phyloP scores from a whole-genome alignment of 1,284 basidiomycete species.

The Entoloma clypeatum region DNA sequence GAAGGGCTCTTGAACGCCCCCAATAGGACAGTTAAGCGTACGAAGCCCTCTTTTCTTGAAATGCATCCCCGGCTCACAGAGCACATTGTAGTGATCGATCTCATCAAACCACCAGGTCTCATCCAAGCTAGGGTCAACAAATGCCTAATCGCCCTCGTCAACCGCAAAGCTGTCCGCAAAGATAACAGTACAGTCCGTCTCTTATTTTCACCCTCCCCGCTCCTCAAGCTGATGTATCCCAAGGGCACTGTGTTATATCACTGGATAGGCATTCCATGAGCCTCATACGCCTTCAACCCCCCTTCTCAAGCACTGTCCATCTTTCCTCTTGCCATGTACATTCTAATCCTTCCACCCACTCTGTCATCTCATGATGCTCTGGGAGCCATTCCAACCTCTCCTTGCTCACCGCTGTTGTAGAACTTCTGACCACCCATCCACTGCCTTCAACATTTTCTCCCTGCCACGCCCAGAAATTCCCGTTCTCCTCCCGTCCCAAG shows the following conservation, averaged over 20 bases:
- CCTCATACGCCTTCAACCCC: background rate
- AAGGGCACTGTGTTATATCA: conserved; percentile 41
- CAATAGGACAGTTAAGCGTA: conserved; percentile 54
- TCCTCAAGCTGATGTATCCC: background rate
- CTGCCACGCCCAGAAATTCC: conserved; percentile 22
- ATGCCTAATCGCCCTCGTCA: conserved; percentile 87
- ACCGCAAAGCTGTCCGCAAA: conserved; percentile 82
- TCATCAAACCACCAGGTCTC: conserved; percentile 78
- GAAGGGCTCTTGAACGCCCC: conserved; percentile 61
- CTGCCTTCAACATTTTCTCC: conserved; percentile 7
- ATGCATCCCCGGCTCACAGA: background rate
- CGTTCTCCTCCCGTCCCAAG: conserved; percentile 12
- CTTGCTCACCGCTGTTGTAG: conserved; percentile 3
- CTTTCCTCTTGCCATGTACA: conserved; percentile 12
- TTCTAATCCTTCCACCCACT: conserved; percentile 13
- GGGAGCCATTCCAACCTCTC: conserved; percentile 10
- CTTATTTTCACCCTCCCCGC: conserved; percentile 1
- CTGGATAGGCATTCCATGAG: conserved; percentile 30
- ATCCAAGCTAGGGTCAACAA: conserved; percentile 90
- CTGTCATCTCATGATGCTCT: conserved; percentile 5
- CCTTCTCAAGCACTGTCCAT: conserved; percentile 15
- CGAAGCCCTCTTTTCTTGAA: conserved; percentile 18
- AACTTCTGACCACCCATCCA: conserved; percentile 11
- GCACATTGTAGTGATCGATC: conserved; percentile 60
- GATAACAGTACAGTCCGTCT: conserved; percentile 58